phyloP scores from a whole-genome alignment of 176 grass and related monocot species.

The Lolium multiflorum region DNA sequence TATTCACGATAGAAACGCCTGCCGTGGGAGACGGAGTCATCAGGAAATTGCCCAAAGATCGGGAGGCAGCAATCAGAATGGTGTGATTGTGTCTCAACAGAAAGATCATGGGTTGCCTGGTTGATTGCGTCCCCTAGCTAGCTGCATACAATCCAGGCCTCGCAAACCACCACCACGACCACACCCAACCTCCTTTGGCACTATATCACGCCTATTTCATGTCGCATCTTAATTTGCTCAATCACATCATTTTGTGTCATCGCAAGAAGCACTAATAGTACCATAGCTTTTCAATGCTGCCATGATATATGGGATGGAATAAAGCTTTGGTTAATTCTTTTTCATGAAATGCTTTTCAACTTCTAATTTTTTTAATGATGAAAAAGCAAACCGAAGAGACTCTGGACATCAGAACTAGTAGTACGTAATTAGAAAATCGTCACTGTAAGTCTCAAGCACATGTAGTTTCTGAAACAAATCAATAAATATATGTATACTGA shows the following conservation, averaged over 20 bases:
- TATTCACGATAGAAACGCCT: not conserved
- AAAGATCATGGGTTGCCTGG: slow-evolving; percentile 55
- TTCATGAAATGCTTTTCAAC: not conserved
- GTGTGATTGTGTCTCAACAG: slow-evolving; percentile 32
- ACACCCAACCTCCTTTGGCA: slow-evolving; percentile 33
- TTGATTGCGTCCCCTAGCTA: slow-evolving; percentile 28
- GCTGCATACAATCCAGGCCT: slow-evolving; percentile 37
- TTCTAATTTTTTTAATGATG: not conserved
- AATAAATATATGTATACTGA: not conserved
- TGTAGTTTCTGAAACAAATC: not conserved
- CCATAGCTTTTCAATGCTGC: not conserved
- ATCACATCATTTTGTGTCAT: slow-evolving; percentile 38
- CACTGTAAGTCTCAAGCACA: not conserved
- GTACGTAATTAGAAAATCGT: not conserved
- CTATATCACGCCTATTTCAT: slow-evolving; percentile 50
- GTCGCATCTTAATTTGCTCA: slow-evolving; percentile 18
- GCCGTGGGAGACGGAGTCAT: slow-evolving; percentile 18
- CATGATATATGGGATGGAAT: not conserved
- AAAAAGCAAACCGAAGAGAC: not conserved
- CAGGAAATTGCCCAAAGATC: slow-evolving; percentile 42
- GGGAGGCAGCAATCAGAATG: slow-evolving; percentile 23
- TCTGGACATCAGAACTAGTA: not conserved
- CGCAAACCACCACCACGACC: slow-evolving; percentile 41
- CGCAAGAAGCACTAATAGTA: slow-evolving; percentile 25
- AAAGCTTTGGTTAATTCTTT: not conserved